phyloP scores from a whole-genome alignment of 208 protist genomes.

The Crithidia brevicula region DNA sequence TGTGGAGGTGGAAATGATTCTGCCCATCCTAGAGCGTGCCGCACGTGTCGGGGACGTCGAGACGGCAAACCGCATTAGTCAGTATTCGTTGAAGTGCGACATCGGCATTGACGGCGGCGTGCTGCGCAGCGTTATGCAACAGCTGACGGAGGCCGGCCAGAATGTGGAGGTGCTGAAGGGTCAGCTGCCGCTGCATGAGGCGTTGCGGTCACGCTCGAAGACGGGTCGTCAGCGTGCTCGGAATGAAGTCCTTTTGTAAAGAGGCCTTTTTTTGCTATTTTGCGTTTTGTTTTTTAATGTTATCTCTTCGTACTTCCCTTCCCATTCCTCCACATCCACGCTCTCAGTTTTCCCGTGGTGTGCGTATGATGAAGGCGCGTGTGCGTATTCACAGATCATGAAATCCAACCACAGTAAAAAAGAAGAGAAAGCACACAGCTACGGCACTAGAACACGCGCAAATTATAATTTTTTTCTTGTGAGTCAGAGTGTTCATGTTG shows the following conservation, averaged over 20 bases:
- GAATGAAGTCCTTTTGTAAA: slow-evolving; percentile 55
- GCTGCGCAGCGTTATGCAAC: slow-evolving; percentile 62
- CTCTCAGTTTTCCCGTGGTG: not conserved
- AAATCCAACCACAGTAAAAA: no score
- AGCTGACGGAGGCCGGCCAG: slow-evolving; percentile 74
- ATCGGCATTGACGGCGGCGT: slow-evolving; percentile 82
- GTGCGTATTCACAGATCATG: no score
- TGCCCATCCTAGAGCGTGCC: slow-evolving; percentile 82
- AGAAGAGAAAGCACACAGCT: no score
- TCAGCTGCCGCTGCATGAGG: slow-evolving; percentile 81
- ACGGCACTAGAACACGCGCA: no score
- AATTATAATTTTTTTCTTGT: no score
- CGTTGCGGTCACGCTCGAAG: slow-evolving; percentile 80
- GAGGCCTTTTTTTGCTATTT: not conserved
- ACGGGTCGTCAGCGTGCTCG: slow-evolving; percentile 68
- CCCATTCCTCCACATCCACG: no score
- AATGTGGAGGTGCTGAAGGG: slow-evolving; percentile 71
- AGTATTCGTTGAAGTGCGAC: slow-evolving; percentile 84
- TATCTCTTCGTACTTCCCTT: no score
- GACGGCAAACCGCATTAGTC: slow-evolving; percentile 72
- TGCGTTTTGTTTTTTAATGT: slow-evolving; percentile 1
- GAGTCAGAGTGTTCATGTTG: no score
- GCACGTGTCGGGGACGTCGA: slow-evolving; percentile 78
- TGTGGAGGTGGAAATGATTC: slow-evolving; percentile 90
- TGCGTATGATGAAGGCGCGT: slow-evolving; percentile 1